A percentile compares a stretch with the other conserved stretches of the same genome.
Conservation (phyloP, 163 green algal species). For the Scenedesmus sp. region DNA sequence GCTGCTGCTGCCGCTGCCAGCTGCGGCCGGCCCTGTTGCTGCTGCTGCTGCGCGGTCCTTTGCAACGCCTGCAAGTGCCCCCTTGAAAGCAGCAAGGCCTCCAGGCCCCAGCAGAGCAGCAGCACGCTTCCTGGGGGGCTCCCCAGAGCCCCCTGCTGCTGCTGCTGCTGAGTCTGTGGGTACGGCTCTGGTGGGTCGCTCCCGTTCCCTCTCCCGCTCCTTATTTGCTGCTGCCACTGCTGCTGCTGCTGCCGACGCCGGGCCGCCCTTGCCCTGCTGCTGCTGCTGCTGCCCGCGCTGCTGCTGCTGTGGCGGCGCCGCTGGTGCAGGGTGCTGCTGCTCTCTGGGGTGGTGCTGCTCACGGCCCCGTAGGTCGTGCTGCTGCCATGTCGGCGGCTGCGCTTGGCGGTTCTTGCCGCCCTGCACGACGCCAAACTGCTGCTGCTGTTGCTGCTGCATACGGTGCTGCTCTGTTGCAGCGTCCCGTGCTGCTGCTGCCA, state of each 20-base stretch:
- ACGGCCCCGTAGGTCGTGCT: background rate
- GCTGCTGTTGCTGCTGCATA: constrained; percentile 29
- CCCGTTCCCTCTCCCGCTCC: background rate
- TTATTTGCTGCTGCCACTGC: background rate
- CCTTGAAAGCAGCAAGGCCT: constrained; percentile 43
- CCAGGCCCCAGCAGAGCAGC: constrained; percentile 18
- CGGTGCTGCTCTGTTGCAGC: constrained; percentile 9
- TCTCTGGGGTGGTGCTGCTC: background rate
- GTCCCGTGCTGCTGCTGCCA: constrained; percentile 33
- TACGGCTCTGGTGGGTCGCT: too few species aligned
- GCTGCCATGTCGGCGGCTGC: background rate
- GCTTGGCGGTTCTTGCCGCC: background rate
- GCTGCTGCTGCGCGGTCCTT: constrained; percentile 24
- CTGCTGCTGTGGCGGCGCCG: background rate
- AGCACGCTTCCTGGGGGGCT: background rate
- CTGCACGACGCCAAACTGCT: constrained; percentile 21
- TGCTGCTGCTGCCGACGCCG: background rate
- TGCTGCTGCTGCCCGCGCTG: background rate
- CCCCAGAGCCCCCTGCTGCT: background rate
- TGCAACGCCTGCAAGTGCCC: constrained; percentile 23
- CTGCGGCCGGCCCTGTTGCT: background rate
- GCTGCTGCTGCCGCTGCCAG: constrained; percentile 17
- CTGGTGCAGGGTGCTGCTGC: background rate
- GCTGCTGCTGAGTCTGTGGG: background rate
- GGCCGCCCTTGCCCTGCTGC: background rate